Evolutionary conservation across 1,284 basidiomycete genomes (phyloP).

Genomic region (Ceratobasidium sp.): DNA sequence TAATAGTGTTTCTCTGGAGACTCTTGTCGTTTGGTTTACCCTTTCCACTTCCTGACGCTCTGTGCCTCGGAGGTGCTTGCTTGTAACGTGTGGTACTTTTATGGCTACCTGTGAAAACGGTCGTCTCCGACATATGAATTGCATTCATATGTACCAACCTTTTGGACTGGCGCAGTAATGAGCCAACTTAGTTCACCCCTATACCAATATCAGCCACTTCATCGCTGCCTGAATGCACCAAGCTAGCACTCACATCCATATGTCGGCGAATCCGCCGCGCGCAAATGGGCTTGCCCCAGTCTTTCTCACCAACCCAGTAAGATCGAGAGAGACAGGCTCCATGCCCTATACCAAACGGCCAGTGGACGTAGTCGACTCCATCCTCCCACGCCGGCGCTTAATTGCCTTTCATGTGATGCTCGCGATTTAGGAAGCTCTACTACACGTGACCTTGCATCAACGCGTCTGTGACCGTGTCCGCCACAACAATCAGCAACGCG

Average conservation of each 20-base stretch:
- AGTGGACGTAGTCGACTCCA: not conserved
- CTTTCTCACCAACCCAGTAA: conserved; percentile 32
- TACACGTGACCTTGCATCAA: conserved; percentile 32
- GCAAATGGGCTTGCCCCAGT: conserved; percentile 16
- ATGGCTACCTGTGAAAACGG: conserved; percentile 18
- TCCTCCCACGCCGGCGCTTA: conserved; percentile 17
- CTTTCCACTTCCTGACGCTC: conserved; percentile 36
- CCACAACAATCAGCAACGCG: conserved; percentile 28
- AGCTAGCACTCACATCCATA: conserved; percentile 32
- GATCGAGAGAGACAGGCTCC: conserved; percentile 20
- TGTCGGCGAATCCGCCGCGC: conserved; percentile 32
- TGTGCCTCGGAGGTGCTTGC: conserved; percentile 32
- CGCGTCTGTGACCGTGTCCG: conserved; percentile 27
- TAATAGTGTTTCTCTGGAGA: not conserved
- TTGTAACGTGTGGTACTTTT: conserved; percentile 37
- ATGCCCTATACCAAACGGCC: not conserved
- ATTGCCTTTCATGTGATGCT: conserved; percentile 4
- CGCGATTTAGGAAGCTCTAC: too few species aligned
- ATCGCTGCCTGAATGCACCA: not conserved
- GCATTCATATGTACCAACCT: not conserved
- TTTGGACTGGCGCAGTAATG: conserved; percentile 25
- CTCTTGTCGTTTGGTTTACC: not conserved
- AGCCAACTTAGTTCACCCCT: conserved; percentile 31
- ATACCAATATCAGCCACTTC: not conserved
- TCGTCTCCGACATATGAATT: not conserved